phyloP scores from a whole-genome alignment of 2,329 filamentous ascomycete genomes.

The Stylonectria norvegica region DNA sequence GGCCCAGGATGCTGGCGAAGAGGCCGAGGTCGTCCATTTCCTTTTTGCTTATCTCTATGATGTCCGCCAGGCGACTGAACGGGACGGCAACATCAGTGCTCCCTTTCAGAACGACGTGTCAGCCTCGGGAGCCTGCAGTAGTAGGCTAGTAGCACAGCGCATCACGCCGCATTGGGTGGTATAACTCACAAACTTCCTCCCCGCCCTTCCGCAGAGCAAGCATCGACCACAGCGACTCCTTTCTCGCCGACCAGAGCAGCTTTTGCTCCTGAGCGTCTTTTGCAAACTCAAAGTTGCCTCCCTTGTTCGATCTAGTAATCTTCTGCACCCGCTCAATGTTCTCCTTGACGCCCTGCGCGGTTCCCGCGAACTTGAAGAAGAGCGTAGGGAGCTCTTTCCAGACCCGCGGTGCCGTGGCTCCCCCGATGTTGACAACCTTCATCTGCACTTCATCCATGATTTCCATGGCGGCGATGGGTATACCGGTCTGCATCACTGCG shows the following conservation, averaged over 20 bases:
- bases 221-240: constrained; percentile 83
- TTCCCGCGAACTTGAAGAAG: constrained; percentile 85
- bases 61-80: constrained; percentile 69
- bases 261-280: constrained; percentile 67
- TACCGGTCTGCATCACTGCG: constrained; percentile 69
- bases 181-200: constrained; percentile 67
- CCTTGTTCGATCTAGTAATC: constrained; percentile 63
- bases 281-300: constrained; percentile 72
- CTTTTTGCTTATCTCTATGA: constrained; percentile 80
- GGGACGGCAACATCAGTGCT: constrained; percentile 83
- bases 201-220: constrained; percentile 63
- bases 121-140: not conserved
- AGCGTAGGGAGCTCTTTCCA: constrained; percentile 77
- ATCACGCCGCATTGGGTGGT: not conserved
- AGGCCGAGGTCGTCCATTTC: constrained; percentile 82
- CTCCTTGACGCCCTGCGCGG: constrained; percentile 71
- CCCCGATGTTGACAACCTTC: constrained; percentile 73
- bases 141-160: not conserved
- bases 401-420: constrained; percentile 62
- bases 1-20: constrained; percentile 83
- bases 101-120: constrained; percentile 41
- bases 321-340: constrained; percentile 67
- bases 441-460: constrained; percentile 89
- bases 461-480: constrained; percentile 75
- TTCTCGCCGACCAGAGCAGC: constrained; percentile 75